Evolutionary conservation across 75 land plant genomes (phyloP).

Genomic region (Adiantum capillusveneris): DNA sequence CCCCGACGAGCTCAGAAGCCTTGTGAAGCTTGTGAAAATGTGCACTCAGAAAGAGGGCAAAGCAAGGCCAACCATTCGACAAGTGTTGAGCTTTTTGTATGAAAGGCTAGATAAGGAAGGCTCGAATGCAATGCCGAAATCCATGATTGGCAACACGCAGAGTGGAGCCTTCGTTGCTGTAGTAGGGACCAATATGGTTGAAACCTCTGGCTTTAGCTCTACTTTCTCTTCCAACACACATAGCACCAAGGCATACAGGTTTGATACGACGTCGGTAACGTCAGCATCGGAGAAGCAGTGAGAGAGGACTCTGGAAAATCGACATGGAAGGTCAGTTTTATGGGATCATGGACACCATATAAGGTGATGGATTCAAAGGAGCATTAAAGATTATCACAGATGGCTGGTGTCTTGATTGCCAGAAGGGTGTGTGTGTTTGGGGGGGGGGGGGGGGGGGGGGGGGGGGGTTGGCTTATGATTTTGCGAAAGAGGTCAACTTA

Average conservation of each 20-base stretch:
- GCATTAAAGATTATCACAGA: too few species aligned
- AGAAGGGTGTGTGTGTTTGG: too few species aligned
- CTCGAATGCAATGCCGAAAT: constrained; percentile 1
- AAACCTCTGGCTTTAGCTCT: constrained; percentile 1
- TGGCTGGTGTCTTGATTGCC: too few species aligned
- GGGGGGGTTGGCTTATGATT: too few species aligned
- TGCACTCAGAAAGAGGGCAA: constrained; percentile 76
- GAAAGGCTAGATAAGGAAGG: constrained; percentile 38
- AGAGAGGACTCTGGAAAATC: too few species aligned
- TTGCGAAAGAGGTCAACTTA: too few species aligned
- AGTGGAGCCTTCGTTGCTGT: neutral
- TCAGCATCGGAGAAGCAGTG: constrained; percentile 5
- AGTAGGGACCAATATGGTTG: neutral
- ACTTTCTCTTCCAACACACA: neutral
- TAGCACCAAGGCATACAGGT: constrained; percentile 2
- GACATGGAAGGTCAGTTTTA: too few species aligned
- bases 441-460: too few species aligned
- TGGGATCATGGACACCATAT: too few species aligned
- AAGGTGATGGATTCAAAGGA: too few species aligned
- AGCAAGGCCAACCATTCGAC: constrained; percentile 73
- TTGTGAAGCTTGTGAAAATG: constrained; percentile 45
- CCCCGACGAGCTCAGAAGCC: constrained; percentile 52
- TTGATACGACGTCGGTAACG: constrained; percentile 1
- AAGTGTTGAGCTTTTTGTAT: constrained; percentile 61
- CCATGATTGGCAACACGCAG: neutral